Conservation (phyloP, 2,329 filamentous ascomycete species). For the Zarea fungicola region DNA sequence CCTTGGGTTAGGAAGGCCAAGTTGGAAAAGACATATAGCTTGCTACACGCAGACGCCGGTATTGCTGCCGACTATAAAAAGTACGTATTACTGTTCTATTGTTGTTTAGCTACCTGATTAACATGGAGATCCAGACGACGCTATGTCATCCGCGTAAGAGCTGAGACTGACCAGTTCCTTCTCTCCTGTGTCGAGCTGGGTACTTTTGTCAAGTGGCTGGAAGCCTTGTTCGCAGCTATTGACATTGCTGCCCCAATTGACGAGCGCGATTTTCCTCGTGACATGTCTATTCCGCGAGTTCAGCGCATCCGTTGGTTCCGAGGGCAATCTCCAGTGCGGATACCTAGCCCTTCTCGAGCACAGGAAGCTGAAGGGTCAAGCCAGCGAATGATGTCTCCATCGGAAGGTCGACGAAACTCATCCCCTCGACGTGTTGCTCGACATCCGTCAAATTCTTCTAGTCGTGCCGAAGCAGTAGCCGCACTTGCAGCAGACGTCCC, state of each 20-base stretch:
- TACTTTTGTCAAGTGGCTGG: slow-evolving; percentile 63
- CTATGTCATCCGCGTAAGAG: slow-evolving; percentile 66
- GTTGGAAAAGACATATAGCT: slow-evolving; percentile 62
- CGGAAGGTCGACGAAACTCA: not conserved
- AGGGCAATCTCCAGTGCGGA: slow-evolving; percentile 29
- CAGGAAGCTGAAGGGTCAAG: slow-evolving; percentile 15
- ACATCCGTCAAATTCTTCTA: not conserved
- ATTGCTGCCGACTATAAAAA: slow-evolving; percentile 69
- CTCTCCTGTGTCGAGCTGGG: slow-evolving; percentile 61
- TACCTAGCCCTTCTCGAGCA: slow-evolving; percentile 14
- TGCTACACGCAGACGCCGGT: slow-evolving; percentile 70
- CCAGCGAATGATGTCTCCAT: not conserved
- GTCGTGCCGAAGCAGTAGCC: not conserved
- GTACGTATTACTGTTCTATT: slow-evolving; percentile 34
- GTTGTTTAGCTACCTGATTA: not conserved
- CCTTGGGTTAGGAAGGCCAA: slow-evolving; percentile 48
- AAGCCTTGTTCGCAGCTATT: slow-evolving; percentile 65
- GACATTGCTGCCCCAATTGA: slow-evolving; percentile 67
- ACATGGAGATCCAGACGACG: slow-evolving; percentile 38
- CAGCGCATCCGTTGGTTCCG: slow-evolving; percentile 48
- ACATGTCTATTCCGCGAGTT: slow-evolving; percentile 56
- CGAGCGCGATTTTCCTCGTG: slow-evolving; percentile 59
- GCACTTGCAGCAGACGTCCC: not conserved
- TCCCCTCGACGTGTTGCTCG: slow-evolving; percentile 5
- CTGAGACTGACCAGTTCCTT: slow-evolving; percentile 69